These are phyloP conservation scores for Limnomonas spitsbergensis DNA, from an alignment of 139 green algal genomes.

Conservation along the genomic window DNA sequence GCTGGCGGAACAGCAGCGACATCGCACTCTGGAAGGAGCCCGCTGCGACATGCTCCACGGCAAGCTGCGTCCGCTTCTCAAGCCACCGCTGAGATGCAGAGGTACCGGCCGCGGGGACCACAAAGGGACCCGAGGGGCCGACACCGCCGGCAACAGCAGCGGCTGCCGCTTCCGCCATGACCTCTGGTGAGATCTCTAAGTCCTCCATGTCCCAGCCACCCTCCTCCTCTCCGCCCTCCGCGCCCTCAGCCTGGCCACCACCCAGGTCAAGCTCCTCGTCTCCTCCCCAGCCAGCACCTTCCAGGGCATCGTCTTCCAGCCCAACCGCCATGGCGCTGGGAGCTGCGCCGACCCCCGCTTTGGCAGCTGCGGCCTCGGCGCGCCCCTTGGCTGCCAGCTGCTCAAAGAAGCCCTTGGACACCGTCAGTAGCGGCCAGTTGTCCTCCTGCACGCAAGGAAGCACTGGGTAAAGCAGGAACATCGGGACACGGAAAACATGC, in stretches of 20 bases:
- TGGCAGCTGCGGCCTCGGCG: slow-evolving; percentile 20
- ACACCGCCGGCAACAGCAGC: slow-evolving; percentile 21
- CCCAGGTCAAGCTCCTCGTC: slow-evolving; percentile 75
- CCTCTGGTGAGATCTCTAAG: slow-evolving; percentile 76
- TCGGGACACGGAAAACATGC: too few relatives aligned
- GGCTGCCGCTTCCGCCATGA: slow-evolving; percentile 34
- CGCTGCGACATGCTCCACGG: slow-evolving; percentile 78
- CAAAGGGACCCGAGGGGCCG: slow-evolving; percentile 59
- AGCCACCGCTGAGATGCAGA: slow-evolving; percentile 79
- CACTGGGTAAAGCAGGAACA: slow-evolving; percentile 39
- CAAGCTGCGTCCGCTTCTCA: slow-evolving; percentile 60
- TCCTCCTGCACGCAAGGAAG: slow-evolving; percentile 66
- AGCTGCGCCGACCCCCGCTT: slow-evolving; percentile 13
- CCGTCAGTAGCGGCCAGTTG: slow-evolving; percentile 98
- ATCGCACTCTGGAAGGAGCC: slow-evolving; percentile 88
- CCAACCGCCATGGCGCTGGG: slow-evolving; percentile 44
- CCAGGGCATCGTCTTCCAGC: slow-evolving; percentile 62
- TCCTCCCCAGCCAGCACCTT: slow-evolving; percentile 69
- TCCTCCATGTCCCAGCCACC: slow-evolving; percentile 95
- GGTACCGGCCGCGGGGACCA: slow-evolving; percentile 62
- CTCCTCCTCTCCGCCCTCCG: slow-evolving; percentile 52
- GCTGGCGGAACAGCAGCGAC: slow-evolving; percentile 88
- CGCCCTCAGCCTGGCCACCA: slow-evolving; percentile 29
- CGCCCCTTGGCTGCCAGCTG: slow-evolving; percentile 69
- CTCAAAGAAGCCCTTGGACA: slow-evolving; percentile 97